Evolutionary conservation across 2,329 filamentous ascomycete genomes (phyloP), one percentile per base, ranked within the genome.

Genomic region (Colletotrichum gigasporum): DNA sequence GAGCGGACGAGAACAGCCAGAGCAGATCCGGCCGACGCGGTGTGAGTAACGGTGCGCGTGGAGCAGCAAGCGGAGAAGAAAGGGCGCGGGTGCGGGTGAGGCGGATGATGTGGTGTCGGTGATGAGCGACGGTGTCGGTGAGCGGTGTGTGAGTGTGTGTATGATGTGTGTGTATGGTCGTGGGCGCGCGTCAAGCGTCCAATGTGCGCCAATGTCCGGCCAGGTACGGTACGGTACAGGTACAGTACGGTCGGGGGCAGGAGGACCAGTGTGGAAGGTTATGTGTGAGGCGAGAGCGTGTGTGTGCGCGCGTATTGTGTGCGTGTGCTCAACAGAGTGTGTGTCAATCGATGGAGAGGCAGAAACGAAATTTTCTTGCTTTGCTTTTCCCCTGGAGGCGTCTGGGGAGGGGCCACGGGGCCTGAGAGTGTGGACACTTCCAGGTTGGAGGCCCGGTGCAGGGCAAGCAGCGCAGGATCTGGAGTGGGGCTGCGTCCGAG

Each of bases 11-110:
- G 34, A 47, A 50, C 50, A 52, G 32, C 20, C 35, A 58, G 30
- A 63, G 44, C 44, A 32, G 35, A 51, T 58, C 26, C 59, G 37
- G 32, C n/a, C 44, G 37, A 16, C 52, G 44, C 32, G 54, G 37
- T 51, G 37, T 41, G 44, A 30, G 54, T 57, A 11, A 45, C 45
- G 54, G 60, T 41, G 54, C 37, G 60, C 60, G 60, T 63, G 60
- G 60, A 63, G 60, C 54, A 63, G 20, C 55, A 63, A 58, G 60
- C 55, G 60, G 47, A 42, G 55, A 51, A 39, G 11, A 18, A 32
- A 28, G 28, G 48, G 24, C 41, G 45, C 22, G 26, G 45, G 22
- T 24, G n/a, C 22, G 30, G 11, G 30, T 16, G 30, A 37, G 20
- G 18, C 16, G 20, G 44, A 41, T 34, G 24, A 39, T 45, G 35